Base-by-base conservation (phyloP, 495 filamentous ascomycete genomes). In the Neurospora africana region DNA sequence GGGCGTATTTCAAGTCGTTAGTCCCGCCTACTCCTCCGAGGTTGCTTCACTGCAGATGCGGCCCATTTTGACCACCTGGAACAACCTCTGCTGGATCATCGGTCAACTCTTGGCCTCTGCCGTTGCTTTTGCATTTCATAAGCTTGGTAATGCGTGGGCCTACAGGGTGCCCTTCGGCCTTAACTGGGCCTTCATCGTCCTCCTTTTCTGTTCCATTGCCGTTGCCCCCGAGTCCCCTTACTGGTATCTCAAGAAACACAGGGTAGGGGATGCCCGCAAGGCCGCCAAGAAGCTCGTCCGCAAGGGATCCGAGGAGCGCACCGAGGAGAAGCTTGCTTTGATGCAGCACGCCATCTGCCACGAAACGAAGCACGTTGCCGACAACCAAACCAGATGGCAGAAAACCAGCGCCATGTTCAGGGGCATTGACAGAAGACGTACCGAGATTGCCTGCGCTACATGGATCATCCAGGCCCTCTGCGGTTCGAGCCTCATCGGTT, bases 171-270 rank as follows among this genome's bases (percentile, higher is more conserved):
- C 89, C 0, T 90, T 89, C 72, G 87, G 83, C n/a, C 47, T 91
- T 40, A 89, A 91, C 77, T 93, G 90, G 90, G 84, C 91, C 78
- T 92, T 89, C 86, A 87, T 87, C 0, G 71, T 87, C 38, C 85
- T 89, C 0, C 81, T 93, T n/a, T 79, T 89, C 68, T 83, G 90
- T 73, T 88, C 84, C 37, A 86, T 89, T 27, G 82, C 79, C 47
- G 83, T 91, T 39, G 90, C 90, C 1, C 92, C 92, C 0, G 92
- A 94, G 78, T 91, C 88, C 0, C 92, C 92, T 0, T 93, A 91
- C 88, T 93, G 91, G 91, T 83, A 91, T 40, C 86, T 93, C 41
- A 86, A 90, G 10, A 86, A 87, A 68, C 84, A 84, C 17, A 79
- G 83, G 15, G 82, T 83, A 37, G 87, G 88, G 70, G 79, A 83